These are phyloP conservation scores for Didymella pinodella DNA, from an alignment of 2,329 filamentous ascomycete species.

Conservation along the genomic window DNA sequence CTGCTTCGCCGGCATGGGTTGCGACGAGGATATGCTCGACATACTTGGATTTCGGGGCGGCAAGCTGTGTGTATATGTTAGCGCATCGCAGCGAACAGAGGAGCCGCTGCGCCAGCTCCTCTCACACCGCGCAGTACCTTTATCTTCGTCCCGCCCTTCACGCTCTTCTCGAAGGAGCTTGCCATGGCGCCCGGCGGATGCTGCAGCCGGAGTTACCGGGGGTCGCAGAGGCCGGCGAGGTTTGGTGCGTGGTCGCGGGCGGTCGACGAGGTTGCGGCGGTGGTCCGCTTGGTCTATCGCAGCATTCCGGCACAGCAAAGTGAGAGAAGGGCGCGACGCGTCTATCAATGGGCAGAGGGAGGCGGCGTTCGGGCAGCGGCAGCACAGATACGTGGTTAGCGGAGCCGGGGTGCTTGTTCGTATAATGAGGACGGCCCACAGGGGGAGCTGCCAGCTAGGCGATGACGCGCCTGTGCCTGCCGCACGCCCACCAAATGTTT, in stretches of 20 bases:
- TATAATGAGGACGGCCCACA: constrained; percentile 21
- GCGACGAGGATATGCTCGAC: constrained; percentile 97
- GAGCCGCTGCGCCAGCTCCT: constrained; percentile 6
- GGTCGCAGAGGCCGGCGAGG: constrained; percentile 17
- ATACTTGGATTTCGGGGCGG: constrained; percentile 98
- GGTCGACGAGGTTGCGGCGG: constrained; percentile 24
- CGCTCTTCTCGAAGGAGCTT: constrained; percentile 96
- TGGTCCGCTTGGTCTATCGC: constrained; percentile 35
- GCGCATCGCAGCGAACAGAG: constrained; percentile 25
- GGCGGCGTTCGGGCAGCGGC: constrained; percentile 20
- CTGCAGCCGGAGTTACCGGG: constrained; percentile 21
- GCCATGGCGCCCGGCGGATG: constrained; percentile 63
- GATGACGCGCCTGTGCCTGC: constrained; percentile 25
- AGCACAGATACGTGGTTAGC: constrained; percentile 22
- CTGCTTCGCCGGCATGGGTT: constrained; percentile 92
- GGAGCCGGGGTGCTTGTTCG: constrained; percentile 17
- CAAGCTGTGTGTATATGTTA: constrained; percentile 67
- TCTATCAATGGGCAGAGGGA: constrained; percentile 31
- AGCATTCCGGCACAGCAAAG: constrained; percentile 36
- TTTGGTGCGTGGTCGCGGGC: constrained; percentile 22
- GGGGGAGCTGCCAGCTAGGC: constrained; percentile 26
- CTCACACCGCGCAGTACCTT: constrained; percentile 66
- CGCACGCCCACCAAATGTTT: constrained; percentile 10
- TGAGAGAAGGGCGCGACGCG: constrained; percentile 28
- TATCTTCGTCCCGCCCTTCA: constrained; percentile 98